Conservation (phyloP, 148 eudicot species). For the Cornus florida region DNA sequence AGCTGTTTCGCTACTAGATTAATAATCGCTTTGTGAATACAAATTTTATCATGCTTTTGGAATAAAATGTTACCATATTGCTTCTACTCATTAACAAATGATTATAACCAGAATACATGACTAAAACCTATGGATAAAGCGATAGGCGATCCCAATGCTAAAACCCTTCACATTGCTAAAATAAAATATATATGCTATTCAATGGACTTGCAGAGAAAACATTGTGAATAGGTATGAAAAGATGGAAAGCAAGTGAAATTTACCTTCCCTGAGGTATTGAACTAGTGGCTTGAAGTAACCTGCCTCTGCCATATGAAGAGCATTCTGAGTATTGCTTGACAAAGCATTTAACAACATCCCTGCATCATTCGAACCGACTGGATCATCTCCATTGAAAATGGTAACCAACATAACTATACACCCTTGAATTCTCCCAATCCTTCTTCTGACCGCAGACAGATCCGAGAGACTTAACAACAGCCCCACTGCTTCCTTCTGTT, state of each 20-base stretch:
- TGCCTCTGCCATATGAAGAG: constrained; percentile 96
- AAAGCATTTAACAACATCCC: constrained; percentile 53
- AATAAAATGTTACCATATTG: background rate
- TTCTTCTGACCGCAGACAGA: constrained; percentile 49
- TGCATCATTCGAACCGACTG: constrained; percentile 62
- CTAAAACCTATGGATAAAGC: background rate
- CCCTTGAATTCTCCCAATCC: constrained; percentile 83
- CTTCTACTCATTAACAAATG: background rate
- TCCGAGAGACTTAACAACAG: constrained; percentile 58
- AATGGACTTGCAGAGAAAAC: too few species aligned
- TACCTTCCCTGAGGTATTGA: constrained; percentile 82
- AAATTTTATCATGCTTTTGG: too few species aligned
- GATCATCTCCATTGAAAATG: constrained; percentile 68
- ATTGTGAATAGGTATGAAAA: too few species aligned
- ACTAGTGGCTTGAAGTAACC: constrained; percentile 82
- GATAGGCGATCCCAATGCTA: background rate
- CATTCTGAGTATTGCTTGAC: constrained; percentile 80
- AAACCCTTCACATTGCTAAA: background rate
- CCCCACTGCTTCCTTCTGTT: constrained; percentile 79
- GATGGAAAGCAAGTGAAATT: background rate
- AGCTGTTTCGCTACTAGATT: too few species aligned
- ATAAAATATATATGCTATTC: background rate
- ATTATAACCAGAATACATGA: background rate
- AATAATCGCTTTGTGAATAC: too few species aligned
- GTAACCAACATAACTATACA: constrained; percentile 84